Percentiles rank a stretch among this genome's conserved stretches.
phyloP scores from a whole-genome alignment of 2,329 filamentous ascomycete genomes.

The Ophiostoma montium region DNA sequence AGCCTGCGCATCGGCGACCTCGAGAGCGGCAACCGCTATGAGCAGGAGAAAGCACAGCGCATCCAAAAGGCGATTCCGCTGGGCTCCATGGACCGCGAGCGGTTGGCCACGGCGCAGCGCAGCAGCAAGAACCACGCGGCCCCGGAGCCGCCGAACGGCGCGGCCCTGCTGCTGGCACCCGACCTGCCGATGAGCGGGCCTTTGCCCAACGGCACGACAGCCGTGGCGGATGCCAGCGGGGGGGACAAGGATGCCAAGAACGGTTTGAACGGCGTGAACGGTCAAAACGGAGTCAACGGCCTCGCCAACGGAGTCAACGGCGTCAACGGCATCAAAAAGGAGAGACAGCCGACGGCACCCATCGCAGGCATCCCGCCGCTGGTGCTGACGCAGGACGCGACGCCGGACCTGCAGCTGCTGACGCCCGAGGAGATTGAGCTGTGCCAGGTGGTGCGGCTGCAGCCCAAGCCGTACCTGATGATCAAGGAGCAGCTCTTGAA shows the following conservation, averaged over 20 bases:
- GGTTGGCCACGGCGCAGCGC: conserved; percentile 57
- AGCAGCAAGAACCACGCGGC: conserved; percentile 52
- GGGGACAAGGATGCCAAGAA: conserved; percentile 15
- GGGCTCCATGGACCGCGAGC: conserved; percentile 71
- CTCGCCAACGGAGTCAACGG: conserved; percentile 14
- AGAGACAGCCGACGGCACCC: conserved; percentile 38
- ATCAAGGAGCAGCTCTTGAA: conserved; percentile 89
- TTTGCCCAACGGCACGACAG: conserved; percentile 38
- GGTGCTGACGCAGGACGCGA: conserved; percentile 58
- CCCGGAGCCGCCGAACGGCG: conserved; percentile 62
- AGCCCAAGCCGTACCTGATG: conserved; percentile 88
- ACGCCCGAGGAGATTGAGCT: conserved; percentile 73
- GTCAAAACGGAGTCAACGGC: conserved; percentile 13
- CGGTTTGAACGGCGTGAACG: conserved; percentile 18
- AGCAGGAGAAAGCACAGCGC: conserved; percentile 69
- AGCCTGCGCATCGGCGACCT: conserved; percentile 72
- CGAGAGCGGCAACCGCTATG: conserved; percentile 79
- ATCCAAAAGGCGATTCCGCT: conserved; percentile 57
- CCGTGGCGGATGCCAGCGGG: conserved; percentile 13
- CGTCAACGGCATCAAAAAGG: conserved; percentile 28
- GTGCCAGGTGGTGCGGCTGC: conserved; percentile 69
- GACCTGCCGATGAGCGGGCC: conserved; percentile 36
- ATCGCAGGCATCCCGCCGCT: conserved; percentile 50
- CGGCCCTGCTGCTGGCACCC: conserved; percentile 62
- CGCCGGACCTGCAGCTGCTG: conserved; percentile 72